Percentiles rank a stretch among this genome's conserved stretches.
These are phyloP conservation scores for Larix kaempferi DNA, from an alignment of 75 land plant species.

Conservation along the genomic window DNA sequence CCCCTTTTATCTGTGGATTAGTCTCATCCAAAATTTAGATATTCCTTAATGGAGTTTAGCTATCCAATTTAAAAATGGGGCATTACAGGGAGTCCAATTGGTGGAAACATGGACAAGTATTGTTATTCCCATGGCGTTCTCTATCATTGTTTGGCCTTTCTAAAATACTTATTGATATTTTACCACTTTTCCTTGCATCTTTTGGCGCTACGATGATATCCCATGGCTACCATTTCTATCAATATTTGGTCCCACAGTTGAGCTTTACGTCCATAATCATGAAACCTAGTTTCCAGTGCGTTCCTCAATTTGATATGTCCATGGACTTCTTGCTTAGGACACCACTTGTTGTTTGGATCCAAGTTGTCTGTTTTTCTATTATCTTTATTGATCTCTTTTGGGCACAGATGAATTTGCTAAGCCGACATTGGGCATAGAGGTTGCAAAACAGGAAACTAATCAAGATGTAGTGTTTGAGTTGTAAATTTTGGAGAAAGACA, in stretches of 20 bases:
- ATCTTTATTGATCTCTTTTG: no score
- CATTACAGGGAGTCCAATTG: slow-evolving; percentile 60
- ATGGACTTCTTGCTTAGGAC: slow-evolving; percentile 70
- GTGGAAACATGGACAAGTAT: slow-evolving; percentile 70
- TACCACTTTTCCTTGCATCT: slow-evolving; percentile 92
- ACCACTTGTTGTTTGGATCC: neutral
- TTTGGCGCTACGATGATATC: slow-evolving; percentile 56
- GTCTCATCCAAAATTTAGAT: no score
- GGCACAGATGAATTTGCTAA: no score
- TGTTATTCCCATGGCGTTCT: slow-evolving; percentile 38
- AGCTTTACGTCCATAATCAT: slow-evolving; percentile 40
- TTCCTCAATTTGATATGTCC: slow-evolving; percentile 56
- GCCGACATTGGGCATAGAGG: no score
- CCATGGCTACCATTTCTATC: slow-evolving; percentile 41
- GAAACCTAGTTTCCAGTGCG: slow-evolving; percentile 41
- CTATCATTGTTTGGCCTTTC: slow-evolving; percentile 47
- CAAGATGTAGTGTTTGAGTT: no score
- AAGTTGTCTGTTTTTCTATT: no score
- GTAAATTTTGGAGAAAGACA: no score
- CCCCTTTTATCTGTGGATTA: no score
- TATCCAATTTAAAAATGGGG: no score
- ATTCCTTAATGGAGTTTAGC: no score
- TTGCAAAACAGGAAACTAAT: no score
- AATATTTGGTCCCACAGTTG: slow-evolving; percentile 79
- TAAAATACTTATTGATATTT: slow-evolving; percentile 86